phyloP scores from a whole-genome alignment of 2,329 filamentous ascomycete genomes.

The Cladosporium sp. region DNA sequence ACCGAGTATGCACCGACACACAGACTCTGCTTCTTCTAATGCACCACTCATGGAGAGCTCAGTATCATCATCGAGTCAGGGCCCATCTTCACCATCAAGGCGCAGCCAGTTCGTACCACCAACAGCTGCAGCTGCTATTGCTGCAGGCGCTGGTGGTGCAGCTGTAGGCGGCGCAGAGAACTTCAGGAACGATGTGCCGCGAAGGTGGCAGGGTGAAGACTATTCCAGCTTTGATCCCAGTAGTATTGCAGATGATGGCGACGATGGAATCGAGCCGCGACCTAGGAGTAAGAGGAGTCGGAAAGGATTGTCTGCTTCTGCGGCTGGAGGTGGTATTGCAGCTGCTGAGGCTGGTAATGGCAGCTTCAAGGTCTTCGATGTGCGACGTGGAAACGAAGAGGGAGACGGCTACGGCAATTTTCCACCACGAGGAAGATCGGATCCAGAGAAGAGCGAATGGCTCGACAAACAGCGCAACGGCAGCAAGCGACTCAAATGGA shows the following conservation, averaged over 20 bases:
- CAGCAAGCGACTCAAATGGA: slow-evolving; percentile 68
- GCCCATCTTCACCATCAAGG: slow-evolving; percentile 19
- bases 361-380: slow-evolving; percentile 37
- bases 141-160: slow-evolving; percentile 15
- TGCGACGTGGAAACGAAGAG: slow-evolving; percentile 47
- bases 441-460: slow-evolving; percentile 66
- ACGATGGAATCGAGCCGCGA: slow-evolving; percentile 72
- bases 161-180: slow-evolving; percentile 19
- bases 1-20: slow-evolving; percentile 23
- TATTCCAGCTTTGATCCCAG: slow-evolving; percentile 64
- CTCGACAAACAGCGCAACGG: slow-evolving; percentile 57
- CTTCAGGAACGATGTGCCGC: slow-evolving; percentile 18
- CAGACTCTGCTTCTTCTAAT: slow-evolving; percentile 29
- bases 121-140: slow-evolving; percentile 16
- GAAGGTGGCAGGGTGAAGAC: slow-evolving; percentile 26
- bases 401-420: slow-evolving; percentile 44
- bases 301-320: slow-evolving; percentile 33
- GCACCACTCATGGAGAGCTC: slow-evolving; percentile 27
- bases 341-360: slow-evolving; percentile 27
- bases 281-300: slow-evolving; percentile 15
- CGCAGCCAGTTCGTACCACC: slow-evolving; percentile 17
- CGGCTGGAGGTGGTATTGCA: slow-evolving; percentile 39
- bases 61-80: slow-evolving; percentile 3
- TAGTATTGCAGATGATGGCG: slow-evolving; percentile 86
- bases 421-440: slow-evolving; percentile 35